These are phyloP conservation scores for Seiridium unicorne DNA, from an alignment of 2,329 filamentous ascomycete species.

Conservation along the genomic window DNA sequence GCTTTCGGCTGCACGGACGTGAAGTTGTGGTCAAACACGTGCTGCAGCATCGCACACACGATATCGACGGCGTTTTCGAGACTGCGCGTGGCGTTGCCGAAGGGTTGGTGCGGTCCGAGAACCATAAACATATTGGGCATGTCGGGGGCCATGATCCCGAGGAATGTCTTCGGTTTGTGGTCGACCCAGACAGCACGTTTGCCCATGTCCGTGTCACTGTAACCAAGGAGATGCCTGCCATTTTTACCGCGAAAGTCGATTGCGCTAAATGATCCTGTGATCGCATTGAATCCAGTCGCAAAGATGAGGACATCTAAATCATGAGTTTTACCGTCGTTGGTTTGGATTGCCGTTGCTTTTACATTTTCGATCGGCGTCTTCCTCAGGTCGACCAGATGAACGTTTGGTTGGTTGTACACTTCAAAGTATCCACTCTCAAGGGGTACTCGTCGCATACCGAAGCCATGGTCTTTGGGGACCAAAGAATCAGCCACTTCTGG, in stretches of 20 bases:
- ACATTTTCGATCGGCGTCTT: conserved; percentile 6
- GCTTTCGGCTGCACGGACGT: conserved; percentile 6
- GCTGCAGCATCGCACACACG: conserved; percentile 3
- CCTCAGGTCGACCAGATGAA: conserved; percentile 8
- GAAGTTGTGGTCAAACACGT: conserved; percentile 2
- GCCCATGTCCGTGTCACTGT: background rate
- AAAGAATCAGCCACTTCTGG: conserved; percentile 7
- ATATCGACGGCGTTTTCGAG: conserved; percentile 12
- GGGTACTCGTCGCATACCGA: background rate
- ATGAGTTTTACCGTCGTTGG: conserved; percentile 32
- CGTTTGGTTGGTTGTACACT: conserved; percentile 9
- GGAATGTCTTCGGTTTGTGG: conserved; percentile 12
- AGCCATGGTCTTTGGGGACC: conserved; percentile 10
- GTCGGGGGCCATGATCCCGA: conserved; percentile 12
- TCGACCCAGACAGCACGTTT: conserved; percentile 3
- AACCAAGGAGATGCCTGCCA: background rate
- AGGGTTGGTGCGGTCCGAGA: conserved; percentile 15
- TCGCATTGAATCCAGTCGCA: conserved; percentile 32
- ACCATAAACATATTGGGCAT: conserved; percentile 18
- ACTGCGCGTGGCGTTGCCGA: conserved; percentile 12
- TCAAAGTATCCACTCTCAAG: conserved; percentile 11
- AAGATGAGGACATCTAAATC: conserved; percentile 34
- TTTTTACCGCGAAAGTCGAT: conserved; percentile 2
- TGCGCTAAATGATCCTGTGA: conserved; percentile 22
- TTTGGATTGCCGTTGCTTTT: conserved; percentile 32